These are phyloP conservation scores for Rhizopogon roseolus DNA, from an alignment of 768 basidiomycete species.

Conservation along the genomic window DNA sequence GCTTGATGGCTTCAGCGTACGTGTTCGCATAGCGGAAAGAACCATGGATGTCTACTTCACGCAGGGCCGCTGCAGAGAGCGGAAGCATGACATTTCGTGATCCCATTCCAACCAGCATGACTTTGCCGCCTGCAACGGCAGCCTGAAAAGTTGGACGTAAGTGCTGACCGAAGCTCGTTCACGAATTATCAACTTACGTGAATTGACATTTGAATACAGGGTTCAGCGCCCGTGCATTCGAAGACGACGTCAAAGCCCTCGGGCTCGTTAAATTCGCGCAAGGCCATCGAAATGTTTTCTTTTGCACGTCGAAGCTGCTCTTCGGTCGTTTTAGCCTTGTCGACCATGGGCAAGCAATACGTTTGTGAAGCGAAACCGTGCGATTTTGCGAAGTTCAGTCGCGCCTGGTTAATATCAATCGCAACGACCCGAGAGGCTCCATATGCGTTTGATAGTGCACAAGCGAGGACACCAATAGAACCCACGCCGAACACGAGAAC, in stretches of 20 bases:
- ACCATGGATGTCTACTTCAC: slow-evolving; percentile 91
- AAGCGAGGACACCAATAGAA: slow-evolving; percentile 88
- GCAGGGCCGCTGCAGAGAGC: slow-evolving; percentile 73
- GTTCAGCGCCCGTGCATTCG: slow-evolving; percentile 93
- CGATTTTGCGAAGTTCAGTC: slow-evolving; percentile 71
- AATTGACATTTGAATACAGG: slow-evolving; percentile 87
- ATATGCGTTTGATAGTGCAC: slow-evolving; percentile 65
- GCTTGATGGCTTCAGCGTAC: slow-evolving; percentile 78
- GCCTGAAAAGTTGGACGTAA: slow-evolving; percentile 42
- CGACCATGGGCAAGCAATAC: slow-evolving; percentile 54
- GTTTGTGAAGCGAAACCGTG: slow-evolving; percentile 75
- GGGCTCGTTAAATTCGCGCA: slow-evolving; percentile 50
- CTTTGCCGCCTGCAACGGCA: slow-evolving; percentile 80
- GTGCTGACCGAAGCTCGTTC: slow-evolving; percentile 6
- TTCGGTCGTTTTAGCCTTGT: slow-evolving; percentile 47
- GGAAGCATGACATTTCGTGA: slow-evolving; percentile 77
- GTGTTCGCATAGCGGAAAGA: slow-evolving; percentile 91
- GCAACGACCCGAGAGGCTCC: slow-evolving; percentile 74
- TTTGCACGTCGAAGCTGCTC: slow-evolving; percentile 59
- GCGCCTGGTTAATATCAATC: slow-evolving; percentile 79
- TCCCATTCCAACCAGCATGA: slow-evolving; percentile 96
- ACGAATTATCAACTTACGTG: slow-evolving; percentile 54
- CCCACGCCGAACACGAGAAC: slow-evolving; percentile 92
- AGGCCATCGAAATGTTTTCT: slow-evolving; percentile 45
- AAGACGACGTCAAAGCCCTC: slow-evolving; percentile 92